These are phyloP conservation scores for Candida rishiriensis DNA, from an alignment of 805 yeast genomes.

Conservation along the genomic window DNA sequence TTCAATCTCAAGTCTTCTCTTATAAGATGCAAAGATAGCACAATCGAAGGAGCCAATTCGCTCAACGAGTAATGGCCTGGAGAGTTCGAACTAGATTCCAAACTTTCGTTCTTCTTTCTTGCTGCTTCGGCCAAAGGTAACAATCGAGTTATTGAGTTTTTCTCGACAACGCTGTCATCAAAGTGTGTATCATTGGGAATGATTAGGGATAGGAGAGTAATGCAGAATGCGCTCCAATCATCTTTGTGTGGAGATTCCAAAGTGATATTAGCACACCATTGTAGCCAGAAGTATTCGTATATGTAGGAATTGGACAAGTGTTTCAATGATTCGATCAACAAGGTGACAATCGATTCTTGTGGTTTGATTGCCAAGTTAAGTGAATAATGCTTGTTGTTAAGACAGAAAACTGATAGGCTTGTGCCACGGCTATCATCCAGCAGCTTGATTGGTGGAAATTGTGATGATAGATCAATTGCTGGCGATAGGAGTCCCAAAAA, in stretches of 20 bases:
- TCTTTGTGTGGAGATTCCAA: constrained; percentile 33
- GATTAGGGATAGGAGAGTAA: constrained; percentile 45
- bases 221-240: constrained; percentile 60
- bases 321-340: constrained; percentile 46
- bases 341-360: constrained; percentile 35
- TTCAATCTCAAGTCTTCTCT: constrained; percentile 72
- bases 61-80: constrained; percentile 36
- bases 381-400: constrained; percentile 22
- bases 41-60: constrained; percentile 58
- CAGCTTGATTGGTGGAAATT: constrained; percentile 17
- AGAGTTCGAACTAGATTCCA: constrained; percentile 4
- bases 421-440: constrained; percentile 22
- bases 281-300: constrained; percentile 53
- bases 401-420: constrained; percentile 21
- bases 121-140: constrained; percentile 21
- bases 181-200: constrained; percentile 39
- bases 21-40: constrained; percentile 66
- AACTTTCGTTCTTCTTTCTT: constrained; percentile 12
- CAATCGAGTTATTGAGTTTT: constrained; percentile 24
- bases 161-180: constrained; percentile 7
- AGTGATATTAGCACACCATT: constrained; percentile 56
- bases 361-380: constrained; percentile 42
- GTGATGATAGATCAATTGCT: constrained; percentile 21
- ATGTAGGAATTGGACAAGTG: constrained; percentile 55
- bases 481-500: constrained; percentile 46